These are phyloP conservation scores for Yamagishiella unicocca DNA, from an alignment of 139 green algal genomes.

Conservation along the genomic window DNA sequence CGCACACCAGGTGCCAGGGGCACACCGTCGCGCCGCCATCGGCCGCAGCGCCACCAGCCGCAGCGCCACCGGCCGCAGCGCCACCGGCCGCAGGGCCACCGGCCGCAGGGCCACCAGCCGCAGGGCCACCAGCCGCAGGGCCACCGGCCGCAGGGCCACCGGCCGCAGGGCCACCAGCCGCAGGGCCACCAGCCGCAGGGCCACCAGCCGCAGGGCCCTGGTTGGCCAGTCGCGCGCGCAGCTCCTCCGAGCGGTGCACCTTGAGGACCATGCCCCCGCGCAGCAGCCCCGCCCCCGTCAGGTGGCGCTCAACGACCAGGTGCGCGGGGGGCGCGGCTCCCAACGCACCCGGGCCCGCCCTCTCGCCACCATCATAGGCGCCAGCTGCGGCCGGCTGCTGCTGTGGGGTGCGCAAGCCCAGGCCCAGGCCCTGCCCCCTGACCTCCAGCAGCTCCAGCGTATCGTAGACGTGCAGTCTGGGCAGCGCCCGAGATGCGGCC, in stretches of 20 bases:
- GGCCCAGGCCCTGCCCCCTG: neutral
- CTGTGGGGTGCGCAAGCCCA: neutral
- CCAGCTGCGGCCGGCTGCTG: neutral
- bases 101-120: too few species aligned
- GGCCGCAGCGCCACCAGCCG: neutral
- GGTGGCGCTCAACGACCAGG: constrained; percentile 29
- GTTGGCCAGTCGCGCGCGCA: neutral
- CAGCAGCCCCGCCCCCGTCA: constrained; percentile 48
- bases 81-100: neutral
- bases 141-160: neutral
- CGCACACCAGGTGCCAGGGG: constrained; percentile 59
- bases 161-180: neutral
- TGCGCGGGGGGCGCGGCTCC: neutral
- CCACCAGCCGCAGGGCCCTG: neutral
- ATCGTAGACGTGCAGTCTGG: constrained; percentile 15
- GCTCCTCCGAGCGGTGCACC: constrained; percentile 3
- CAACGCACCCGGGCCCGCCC: neutral
- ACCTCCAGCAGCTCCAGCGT: constrained; percentile 8
- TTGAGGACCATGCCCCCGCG: constrained; percentile 53
- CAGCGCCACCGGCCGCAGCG: neutral
- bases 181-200: neutral
- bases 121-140: neutral
- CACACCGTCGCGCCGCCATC: neutral
- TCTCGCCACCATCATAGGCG: neutral
- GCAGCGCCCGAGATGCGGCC: neutral